Evolutionary conservation across 139 green algal species (phyloP), one percentile per base, ranked within the genome.

Genomic region (Gonium pectorale): DNA sequence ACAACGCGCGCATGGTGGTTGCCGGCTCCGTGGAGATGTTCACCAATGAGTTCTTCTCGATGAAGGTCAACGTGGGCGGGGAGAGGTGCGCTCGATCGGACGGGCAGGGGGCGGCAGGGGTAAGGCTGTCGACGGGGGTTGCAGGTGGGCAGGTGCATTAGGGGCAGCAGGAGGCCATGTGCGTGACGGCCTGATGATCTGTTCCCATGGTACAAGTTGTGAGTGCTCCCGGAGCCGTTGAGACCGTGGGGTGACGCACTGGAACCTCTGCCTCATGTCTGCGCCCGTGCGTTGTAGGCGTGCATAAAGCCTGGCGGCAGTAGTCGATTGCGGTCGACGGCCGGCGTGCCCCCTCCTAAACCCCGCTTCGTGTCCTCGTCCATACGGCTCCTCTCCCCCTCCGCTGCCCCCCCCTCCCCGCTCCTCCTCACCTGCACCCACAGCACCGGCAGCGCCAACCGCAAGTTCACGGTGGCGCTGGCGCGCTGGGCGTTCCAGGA

Each of bases 1-100:
- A 98, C 88, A 96, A 98, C 63, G 96, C 94, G 6, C 92, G 96
- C 33, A 93, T 96, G 8, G 71, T 95, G 59, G 90, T 99, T 37
- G 67, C 87, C 1, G 96, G 96, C 27, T 98, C 96, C 2, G 40
- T 96, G 44, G 91, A 95, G 64, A 90, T 98, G 83, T 94, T 98
- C 86, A 94, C 87, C 64, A 89, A 98, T 79, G 79, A 84, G 2
- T 82, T 90, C 44, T 94, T 94, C 40, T 75, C 85, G 2, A 83
- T 80, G 17, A 17, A 70, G 17, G 87, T 95, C 6, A 79, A 29
- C 21, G 68, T 87, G n/a, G 64, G 35, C 19, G 78, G 67, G 56
- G 79, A 71, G 22, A 89, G 27, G 86, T 90, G 74, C 59, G 80
- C 31, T 41, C 0, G 4, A 13, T 27, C 26, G 8, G 2, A n/a